These are phyloP conservation scores for Gossypium herbaceum DNA, from an alignment of 345 rosid species.

Conservation along the genomic window DNA sequence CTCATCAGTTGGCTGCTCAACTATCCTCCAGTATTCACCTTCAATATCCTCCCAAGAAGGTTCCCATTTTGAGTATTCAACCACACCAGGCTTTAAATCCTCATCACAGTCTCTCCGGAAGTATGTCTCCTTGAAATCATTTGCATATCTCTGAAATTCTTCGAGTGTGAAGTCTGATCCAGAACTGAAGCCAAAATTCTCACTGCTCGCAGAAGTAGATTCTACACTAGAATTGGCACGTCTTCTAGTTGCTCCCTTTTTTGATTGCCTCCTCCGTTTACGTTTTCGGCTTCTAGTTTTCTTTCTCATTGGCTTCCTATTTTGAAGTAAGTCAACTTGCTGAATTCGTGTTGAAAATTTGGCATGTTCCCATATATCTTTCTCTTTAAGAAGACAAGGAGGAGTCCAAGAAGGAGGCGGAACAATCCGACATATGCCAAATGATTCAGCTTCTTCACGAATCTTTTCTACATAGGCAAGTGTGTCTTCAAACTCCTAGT, in stretches of 20 bases:
- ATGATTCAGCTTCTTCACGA: constrained; percentile 68
- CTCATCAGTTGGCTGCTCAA: constrained; percentile 86
- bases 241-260: constrained; percentile 47
- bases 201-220: neutral
- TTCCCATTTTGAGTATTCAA: constrained; percentile 41
- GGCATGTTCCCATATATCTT: constrained; percentile 58
- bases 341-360: constrained; percentile 88
- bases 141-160: constrained; percentile 69
- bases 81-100: constrained; percentile 27
- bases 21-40: constrained; percentile 96
- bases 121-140: constrained; percentile 58
- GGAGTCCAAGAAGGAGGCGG: constrained; percentile 88
- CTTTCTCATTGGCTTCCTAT: constrained; percentile 83
- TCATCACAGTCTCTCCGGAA: constrained; percentile 41
- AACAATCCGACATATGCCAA: constrained; percentile 92
- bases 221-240: constrained; percentile 31
- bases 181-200: constrained; percentile 26
- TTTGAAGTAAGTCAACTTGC: constrained; percentile 85
- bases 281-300: constrained; percentile 60
- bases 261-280: constrained; percentile 57
- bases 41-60: constrained; percentile 77
- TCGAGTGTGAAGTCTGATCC: constrained; percentile 85
- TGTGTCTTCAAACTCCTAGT: constrained; percentile 89
- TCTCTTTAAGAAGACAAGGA: constrained; percentile 68
- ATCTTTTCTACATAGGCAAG: constrained; percentile 81